phyloP scores from a whole-genome alignment of 2,329 filamentous ascomycete species.

The Neofusicoccum laricinum region DNA sequence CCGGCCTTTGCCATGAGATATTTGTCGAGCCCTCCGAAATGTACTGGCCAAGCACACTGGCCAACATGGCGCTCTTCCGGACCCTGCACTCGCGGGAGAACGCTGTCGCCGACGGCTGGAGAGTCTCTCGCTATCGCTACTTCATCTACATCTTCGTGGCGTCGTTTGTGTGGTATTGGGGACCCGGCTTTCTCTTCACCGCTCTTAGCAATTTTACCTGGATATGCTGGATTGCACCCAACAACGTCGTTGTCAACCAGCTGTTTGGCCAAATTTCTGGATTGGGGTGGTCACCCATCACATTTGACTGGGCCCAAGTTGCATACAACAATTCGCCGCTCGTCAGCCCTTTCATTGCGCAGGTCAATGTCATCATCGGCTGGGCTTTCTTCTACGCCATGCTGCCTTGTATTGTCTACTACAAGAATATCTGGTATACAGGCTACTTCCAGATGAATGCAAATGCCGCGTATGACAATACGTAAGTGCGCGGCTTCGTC shows the following conservation, averaged over 20 bases:
- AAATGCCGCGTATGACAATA: constrained; percentile 35
- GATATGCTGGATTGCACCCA: constrained; percentile 64
- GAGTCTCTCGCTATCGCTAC: constrained; percentile 64
- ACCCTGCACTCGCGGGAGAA: constrained; percentile 70
- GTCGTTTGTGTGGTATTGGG: constrained; percentile 46
- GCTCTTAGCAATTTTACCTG: constrained; percentile 70
- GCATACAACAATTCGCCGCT: constrained; percentile 31
- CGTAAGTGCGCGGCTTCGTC: constrained; percentile 17
- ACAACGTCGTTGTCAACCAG: constrained; percentile 68
- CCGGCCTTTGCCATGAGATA: constrained; percentile 28
- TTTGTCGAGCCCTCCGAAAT: constrained; percentile 57
- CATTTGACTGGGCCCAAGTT: constrained; percentile 67
- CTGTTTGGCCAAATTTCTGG: constrained; percentile 69
- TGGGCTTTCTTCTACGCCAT: constrained; percentile 31
- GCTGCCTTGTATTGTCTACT: constrained; percentile 32
- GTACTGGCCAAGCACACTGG: constrained; percentile 71
- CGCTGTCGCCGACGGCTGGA: constrained; percentile 59
- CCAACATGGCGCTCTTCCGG: constrained; percentile 65
- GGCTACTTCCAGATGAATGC: constrained; percentile 36
- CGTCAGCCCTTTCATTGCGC: constrained; percentile 29
- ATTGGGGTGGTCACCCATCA: constrained; percentile 66
- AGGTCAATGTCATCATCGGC: constrained; percentile 33
- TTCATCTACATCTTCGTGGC: constrained; percentile 58
- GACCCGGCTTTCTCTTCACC: constrained; percentile 64
- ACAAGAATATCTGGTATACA: constrained; percentile 30